phyloP scores from a whole-genome alignment of 768 basidiomycete species.

The Tricholoma saponaceum region DNA sequence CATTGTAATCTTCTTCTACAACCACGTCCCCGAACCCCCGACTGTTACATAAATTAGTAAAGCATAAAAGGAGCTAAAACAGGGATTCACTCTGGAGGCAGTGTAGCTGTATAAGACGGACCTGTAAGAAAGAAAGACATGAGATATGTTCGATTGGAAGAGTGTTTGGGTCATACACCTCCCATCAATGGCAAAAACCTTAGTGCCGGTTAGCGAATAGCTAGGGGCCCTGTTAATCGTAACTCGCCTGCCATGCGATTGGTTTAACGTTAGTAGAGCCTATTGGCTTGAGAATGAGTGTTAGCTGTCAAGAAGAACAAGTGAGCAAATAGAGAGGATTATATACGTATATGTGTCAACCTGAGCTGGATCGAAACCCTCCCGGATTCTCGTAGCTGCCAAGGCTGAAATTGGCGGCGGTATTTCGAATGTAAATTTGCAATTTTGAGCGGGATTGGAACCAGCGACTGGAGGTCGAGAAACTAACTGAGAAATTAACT shows the following conservation, averaged over 20 bases:
- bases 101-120: neutral
- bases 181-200: neutral
- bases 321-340: neutral
- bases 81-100: neutral
- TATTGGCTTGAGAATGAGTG: neutral
- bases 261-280: neutral
- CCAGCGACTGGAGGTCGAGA: too few species aligned
- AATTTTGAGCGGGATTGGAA: too few species aligned
- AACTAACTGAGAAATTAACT: too few species aligned
- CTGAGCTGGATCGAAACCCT: too few species aligned
- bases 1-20: neutral
- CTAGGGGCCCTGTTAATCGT: neutral
- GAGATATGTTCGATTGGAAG: neutral
- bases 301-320: neutral
- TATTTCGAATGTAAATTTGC: too few species aligned
- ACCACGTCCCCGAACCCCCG: neutral
- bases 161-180: neutral
- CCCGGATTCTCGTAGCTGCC: too few species aligned
- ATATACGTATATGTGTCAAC: neutral
- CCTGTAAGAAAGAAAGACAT: neutral
- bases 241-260: neutral
- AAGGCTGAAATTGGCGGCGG: too few species aligned
- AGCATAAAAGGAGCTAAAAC: neutral
- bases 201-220: neutral
- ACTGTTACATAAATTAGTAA: neutral